Percentiles rank a stretch among this genome's conserved stretches.
Evolutionary conservation across 768 basidiomycete species (phyloP).

Genomic region (Sporobolomyces roseus): DNA sequence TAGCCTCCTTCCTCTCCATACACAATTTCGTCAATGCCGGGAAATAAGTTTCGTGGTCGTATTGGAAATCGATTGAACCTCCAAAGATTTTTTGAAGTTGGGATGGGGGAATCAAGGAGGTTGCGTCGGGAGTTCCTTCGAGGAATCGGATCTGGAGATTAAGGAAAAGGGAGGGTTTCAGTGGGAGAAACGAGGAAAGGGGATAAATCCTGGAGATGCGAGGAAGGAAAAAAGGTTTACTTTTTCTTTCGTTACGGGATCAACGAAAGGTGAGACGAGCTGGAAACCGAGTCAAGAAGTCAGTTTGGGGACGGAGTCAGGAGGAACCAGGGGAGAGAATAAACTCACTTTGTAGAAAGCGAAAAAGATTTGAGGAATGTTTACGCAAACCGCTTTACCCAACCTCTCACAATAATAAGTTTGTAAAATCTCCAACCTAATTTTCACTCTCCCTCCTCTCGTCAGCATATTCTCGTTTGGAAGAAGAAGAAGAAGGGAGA

Average conservation of each 20-base stretch:
- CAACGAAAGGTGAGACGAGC: conserved; percentile 57
- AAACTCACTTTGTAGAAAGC: conserved; percentile 40
- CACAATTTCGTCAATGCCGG: conserved; percentile 59
- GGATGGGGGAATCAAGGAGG: conserved; percentile 60
- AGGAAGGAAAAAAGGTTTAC: conserved; percentile 5
- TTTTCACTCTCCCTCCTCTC: not conserved
- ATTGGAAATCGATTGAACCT: conserved; percentile 65
- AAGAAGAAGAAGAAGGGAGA: not conserved
- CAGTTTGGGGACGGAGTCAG: not conserved
- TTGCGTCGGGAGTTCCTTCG: conserved; percentile 40
- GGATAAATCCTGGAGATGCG: too few species aligned
- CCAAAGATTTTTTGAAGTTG: conserved; percentile 67
- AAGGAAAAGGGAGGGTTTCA: not conserved
- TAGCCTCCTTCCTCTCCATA: conserved; percentile 54
- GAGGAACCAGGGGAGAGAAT: not conserved
- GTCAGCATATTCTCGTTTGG: not conserved
- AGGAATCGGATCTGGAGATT: conserved; percentile 45
- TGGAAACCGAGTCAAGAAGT: not conserved
- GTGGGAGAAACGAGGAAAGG: conserved; percentile 49
- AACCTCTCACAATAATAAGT: conserved; percentile 61
- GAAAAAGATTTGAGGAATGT: conserved; percentile 58
- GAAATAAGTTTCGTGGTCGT: conserved; percentile 74
- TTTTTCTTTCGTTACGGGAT: conserved; percentile 61
- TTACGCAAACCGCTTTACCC: conserved; percentile 66
- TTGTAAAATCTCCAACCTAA: conserved; percentile 49